Conservation (phyloP, 495 filamentous ascomycete species). For the Gamarada debralockiae region DNA sequence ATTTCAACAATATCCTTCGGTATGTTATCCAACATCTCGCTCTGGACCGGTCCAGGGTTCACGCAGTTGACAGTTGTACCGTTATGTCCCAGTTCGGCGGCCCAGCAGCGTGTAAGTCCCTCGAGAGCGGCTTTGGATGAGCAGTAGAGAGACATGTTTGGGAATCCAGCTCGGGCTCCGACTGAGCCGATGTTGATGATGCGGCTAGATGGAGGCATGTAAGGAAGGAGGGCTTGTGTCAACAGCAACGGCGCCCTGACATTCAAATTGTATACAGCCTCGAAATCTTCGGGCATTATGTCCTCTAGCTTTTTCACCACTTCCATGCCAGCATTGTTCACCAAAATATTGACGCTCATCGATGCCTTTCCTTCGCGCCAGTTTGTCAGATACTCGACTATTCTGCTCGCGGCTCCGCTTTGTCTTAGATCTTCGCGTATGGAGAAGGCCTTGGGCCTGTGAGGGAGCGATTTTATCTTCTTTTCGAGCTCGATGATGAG, state of each 20-base stretch:
- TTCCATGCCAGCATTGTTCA: slow-evolving; percentile 57
- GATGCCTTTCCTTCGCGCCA: slow-evolving; percentile 37
- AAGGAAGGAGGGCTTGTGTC: slow-evolving; percentile 33
- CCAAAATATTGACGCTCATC: slow-evolving; percentile 54
- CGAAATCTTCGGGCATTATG: slow-evolving; percentile 56
- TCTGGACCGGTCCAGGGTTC: slow-evolving; percentile 61
- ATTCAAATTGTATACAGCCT: slow-evolving; percentile 48
- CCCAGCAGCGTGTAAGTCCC: slow-evolving; percentile 58
- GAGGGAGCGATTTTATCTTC: slow-evolving; percentile 22
- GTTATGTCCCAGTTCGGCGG: slow-evolving; percentile 58
- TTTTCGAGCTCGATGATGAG: slow-evolving; percentile 50
- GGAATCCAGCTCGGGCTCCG: not conserved
- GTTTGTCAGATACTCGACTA: slow-evolving; percentile 54
- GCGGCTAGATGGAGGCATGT: not conserved
- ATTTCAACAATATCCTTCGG: slow-evolving; percentile 40
- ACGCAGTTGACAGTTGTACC: slow-evolving; percentile 60
- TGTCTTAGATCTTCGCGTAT: slow-evolving; percentile 59
- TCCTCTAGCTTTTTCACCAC: slow-evolving; percentile 46
- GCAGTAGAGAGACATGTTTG: slow-evolving; percentile 34
- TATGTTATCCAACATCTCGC: slow-evolving; percentile 37
- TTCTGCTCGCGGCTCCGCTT: slow-evolving; percentile 49
- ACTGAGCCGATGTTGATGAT: slow-evolving; percentile 17
- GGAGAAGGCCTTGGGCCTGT: slow-evolving; percentile 38
- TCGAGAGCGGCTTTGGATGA: slow-evolving; percentile 65
- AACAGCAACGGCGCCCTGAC: slow-evolving; percentile 66